Conservation (phyloP, 2,329 filamentous ascomycete genomes). For the Trichophyton benhamiae region DNA sequence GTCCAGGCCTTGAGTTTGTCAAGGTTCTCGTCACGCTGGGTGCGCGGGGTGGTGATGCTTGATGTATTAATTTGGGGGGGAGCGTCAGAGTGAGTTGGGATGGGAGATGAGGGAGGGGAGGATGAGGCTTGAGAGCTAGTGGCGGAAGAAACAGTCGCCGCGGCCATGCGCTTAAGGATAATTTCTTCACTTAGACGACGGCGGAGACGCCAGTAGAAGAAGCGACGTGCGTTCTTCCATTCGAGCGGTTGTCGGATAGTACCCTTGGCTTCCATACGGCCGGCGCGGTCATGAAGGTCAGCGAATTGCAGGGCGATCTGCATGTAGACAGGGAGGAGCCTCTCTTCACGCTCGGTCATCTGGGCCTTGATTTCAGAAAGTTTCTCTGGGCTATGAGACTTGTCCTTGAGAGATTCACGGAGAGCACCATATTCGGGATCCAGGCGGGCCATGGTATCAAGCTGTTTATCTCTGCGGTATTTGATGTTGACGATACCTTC, state of each 20-base stretch:
- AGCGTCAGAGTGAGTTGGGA: slow-evolving; percentile 28
- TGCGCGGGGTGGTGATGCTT: slow-evolving; percentile 21
- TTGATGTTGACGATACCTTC: slow-evolving; percentile 99
- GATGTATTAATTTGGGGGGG: slow-evolving; percentile 21
- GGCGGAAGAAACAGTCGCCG: slow-evolving; percentile 26
- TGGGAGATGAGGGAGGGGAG: slow-evolving; percentile 30
- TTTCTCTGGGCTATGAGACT: slow-evolving; percentile 58
- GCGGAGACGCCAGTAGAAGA: slow-evolving; percentile 99
- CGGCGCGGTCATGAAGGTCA: slow-evolving; percentile 90
- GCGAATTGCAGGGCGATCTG: slow-evolving; percentile 96
- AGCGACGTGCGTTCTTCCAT: slow-evolving; percentile 82
- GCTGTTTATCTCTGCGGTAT: slow-evolving; percentile 92
- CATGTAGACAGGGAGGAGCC: slow-evolving; percentile 80
- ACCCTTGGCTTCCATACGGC: slow-evolving; percentile 96
- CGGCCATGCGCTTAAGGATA: slow-evolving; percentile 76
- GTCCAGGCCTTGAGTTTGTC: slow-evolving; percentile 73
- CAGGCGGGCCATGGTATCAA: slow-evolving; percentile 91
- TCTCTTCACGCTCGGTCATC: slow-evolving; percentile 74
- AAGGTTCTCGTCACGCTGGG: slow-evolving; percentile 54
- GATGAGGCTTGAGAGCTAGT: slow-evolving; percentile 23
- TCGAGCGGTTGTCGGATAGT: slow-evolving; percentile 72
- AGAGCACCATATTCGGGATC: slow-evolving; percentile 73
- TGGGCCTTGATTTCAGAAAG: slow-evolving; percentile 67
- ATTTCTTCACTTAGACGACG: slow-evolving; percentile 95
- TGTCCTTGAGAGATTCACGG: slow-evolving; percentile 62